Evolutionary conservation across 441 rosid species (phyloP), one percentile per base, ranked within the genome.

Genomic region (Daphne laureola): DNA sequence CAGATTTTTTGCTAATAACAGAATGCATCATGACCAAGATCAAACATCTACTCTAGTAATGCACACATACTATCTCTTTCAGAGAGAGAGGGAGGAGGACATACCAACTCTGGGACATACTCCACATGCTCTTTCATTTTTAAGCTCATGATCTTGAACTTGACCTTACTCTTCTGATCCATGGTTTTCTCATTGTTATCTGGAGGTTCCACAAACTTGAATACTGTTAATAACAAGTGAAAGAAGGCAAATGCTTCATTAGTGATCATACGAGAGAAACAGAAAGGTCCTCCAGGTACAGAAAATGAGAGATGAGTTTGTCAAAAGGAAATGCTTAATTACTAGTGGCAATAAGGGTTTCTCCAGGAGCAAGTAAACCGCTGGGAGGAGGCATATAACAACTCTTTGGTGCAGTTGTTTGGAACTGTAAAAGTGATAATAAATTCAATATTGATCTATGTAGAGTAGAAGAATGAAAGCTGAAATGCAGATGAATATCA

Each of bases 311-410:
- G 8, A 23, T 26, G 15, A 9, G 25, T 6, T 17, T 12, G 38
- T 27, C 46, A 18, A 25, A 51, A 18, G 17, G 36, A n/a, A 36
- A 45, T 25, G 50, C 53, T 73, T 71, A n/a, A n/a, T n/a, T n/a
- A 85, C 93, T 89, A 11, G 83, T 80, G 56, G 93, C 89, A 27
- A 76, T 74, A 26, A 85, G 67, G 62, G 73, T 74, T 69, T 85
- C 89, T 35, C 86, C 81, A 2, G 93, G 87, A 60, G 81, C 81
- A 42, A 85, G 89, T 26, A 80, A 70, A 14, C 71, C 81, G 17
- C 89, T 89, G 0, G 89, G 89, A 60, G 89, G 89, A 17, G 89
- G 81, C 93, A 85, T 82, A 64, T 74, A 85, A 55, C 93, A 82
- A 54, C 93, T 82, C 71, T 84, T 84, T 43, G 93, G 93, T 41